phyloP scores from a whole-genome alignment of 2,329 filamentous ascomycete species.

The Venturia nashicola region DNA sequence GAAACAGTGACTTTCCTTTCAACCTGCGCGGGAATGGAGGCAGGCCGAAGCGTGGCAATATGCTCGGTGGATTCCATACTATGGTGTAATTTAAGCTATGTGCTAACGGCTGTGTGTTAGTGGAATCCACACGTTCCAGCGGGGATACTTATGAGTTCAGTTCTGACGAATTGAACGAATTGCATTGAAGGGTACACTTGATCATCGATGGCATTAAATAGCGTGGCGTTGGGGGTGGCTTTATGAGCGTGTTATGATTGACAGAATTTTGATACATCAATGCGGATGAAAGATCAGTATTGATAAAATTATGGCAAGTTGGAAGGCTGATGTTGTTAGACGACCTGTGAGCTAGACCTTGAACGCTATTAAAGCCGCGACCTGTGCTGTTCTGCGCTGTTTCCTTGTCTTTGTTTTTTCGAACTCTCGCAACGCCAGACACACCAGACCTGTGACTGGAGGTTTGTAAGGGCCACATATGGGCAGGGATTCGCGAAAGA shows the following conservation, averaged over 20 bases:
- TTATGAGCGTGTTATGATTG: neutral
- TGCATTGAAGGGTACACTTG: neutral
- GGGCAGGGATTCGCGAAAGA: too few relatives aligned
- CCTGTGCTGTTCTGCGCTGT: too few relatives aligned
- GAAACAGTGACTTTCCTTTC: neutral
- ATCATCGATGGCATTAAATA: neutral
- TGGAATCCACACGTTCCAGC: too few relatives aligned
- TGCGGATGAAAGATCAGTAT: neutral
- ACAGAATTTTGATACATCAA: neutral
- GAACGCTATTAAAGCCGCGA: too few relatives aligned
- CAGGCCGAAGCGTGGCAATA: neutral
- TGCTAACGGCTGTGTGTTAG: too few relatives aligned
- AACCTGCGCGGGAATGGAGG: neutral
- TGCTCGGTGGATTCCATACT: neutral
- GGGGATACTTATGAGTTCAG: too few relatives aligned
- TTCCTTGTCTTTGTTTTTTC: too few relatives aligned
- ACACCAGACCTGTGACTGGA: too few relatives aligned
- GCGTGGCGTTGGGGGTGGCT: constrained; percentile 1
- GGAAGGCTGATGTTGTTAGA: neutral
- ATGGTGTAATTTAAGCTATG: neutral
- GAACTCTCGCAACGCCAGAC: too few relatives aligned
- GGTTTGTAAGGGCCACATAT: too few relatives aligned
- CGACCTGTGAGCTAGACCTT: neutral
- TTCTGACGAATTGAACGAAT: too few relatives aligned
- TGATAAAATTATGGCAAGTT: neutral